phyloP scores from a whole-genome alignment of 306 rosid species.

The Vigna hirtella region DNA sequence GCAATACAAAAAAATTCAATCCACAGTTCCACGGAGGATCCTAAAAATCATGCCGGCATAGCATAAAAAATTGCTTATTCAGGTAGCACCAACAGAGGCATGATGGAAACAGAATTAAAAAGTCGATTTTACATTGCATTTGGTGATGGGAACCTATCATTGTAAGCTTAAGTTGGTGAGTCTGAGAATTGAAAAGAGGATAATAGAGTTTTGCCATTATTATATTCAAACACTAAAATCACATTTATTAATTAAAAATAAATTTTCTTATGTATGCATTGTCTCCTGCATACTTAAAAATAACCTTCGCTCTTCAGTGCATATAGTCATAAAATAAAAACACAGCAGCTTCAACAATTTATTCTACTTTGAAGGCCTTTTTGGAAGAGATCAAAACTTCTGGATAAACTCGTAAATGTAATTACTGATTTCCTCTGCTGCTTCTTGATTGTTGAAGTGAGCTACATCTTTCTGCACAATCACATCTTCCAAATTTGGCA shows the following conservation, averaged over 20 bases:
- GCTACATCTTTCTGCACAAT: conserved; percentile 51
- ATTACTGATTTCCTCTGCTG: conserved; percentile 33
- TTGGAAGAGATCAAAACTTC: conserved; percentile 1
- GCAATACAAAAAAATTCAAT: no score
- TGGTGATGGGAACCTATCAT: no score
- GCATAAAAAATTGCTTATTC: no score
- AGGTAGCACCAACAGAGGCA: no score
- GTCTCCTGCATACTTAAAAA: neutral
- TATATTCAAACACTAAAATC: neutral
- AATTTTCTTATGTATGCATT: neutral
- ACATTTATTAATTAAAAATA: neutral
- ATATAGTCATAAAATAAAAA: neutral
- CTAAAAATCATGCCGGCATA: no score
- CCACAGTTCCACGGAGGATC: no score
- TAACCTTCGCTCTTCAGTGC: neutral
- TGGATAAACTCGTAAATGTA: conserved; percentile 45
- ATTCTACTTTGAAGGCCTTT: no score
- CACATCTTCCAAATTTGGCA: conserved; percentile 43
- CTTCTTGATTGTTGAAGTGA: conserved; percentile 55
- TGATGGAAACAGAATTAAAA: no score
- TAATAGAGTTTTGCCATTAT: neutral
- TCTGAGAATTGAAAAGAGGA: no score
- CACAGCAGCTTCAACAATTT: neutral
- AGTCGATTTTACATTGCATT: no score
- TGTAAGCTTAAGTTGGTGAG: no score